These are phyloP conservation scores for Euphorbia tirucalli DNA, from an alignment of 345 rosid genomes.

Conservation along the genomic window DNA sequence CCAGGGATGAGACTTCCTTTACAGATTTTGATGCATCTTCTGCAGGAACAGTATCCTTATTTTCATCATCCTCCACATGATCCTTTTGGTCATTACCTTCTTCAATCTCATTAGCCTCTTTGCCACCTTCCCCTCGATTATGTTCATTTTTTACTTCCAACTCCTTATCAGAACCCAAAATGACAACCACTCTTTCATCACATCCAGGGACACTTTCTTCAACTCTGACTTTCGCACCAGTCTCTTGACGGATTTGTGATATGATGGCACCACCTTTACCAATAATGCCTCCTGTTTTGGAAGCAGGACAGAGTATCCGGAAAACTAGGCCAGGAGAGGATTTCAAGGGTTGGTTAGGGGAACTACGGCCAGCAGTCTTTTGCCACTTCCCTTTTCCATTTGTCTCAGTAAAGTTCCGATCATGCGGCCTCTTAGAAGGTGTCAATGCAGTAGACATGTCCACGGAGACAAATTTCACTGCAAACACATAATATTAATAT, in stretches of 20 bases:
- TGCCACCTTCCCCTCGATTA: conserved; percentile 18
- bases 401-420: conserved; percentile 32
- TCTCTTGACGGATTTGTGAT: conserved; percentile 48
- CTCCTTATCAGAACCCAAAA: conserved; percentile 32
- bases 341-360: conserved; percentile 26
- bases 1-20: conserved; percentile 39
- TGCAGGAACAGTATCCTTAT: conserved; percentile 29
- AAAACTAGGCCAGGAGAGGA: conserved; percentile 23
- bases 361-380: conserved; percentile 32
- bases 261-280: conserved; percentile 41
- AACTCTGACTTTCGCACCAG: conserved; percentile 46
- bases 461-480: neutral
- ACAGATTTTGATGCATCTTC: conserved; percentile 30
- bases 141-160: conserved; percentile 22
- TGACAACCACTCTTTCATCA: conserved; percentile 55
- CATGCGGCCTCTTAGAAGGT: conserved; percentile 57
- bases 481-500: neutral
- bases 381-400: conserved; percentile 52
- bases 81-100: conserved; percentile 29
- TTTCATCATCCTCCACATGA: conserved; percentile 19
- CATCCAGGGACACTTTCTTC: conserved; percentile 56
- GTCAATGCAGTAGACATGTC: conserved; percentile 49
- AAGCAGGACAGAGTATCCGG: conserved; percentile 50
- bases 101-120: conserved; percentile 22
- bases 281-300: conserved; percentile 34